Evolutionary conservation across 2,329 filamentous ascomycete species (phyloP).

Genomic region (Xylaria sp.): DNA sequence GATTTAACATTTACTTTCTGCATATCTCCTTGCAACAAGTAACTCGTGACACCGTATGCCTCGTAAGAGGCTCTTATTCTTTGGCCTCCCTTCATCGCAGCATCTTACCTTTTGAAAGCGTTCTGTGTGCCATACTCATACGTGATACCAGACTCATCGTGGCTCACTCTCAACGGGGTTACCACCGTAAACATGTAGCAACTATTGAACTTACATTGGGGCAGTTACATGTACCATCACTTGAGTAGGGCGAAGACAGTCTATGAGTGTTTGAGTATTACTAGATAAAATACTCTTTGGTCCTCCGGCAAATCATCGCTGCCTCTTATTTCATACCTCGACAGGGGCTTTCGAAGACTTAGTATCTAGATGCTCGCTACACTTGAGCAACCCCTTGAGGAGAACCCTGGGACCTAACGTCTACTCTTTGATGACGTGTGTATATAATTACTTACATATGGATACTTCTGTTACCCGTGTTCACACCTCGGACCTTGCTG

Average conservation of each 20-base stretch:
- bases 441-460: neutral
- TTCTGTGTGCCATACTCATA: neutral
- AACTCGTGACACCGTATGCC: neutral
- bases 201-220: neutral
- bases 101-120: neutral
- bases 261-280: neutral
- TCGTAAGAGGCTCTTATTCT: neutral
- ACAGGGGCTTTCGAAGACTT: neutral
- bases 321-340: neutral
- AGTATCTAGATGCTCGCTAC: neutral
- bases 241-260: neutral
- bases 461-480: neutral
- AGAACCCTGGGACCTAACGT: neutral
- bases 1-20: neutral
- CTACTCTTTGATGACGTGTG: neutral
- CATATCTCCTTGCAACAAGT: neutral
- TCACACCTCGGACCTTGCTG: neutral
- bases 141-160: neutral
- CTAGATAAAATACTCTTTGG: neutral
- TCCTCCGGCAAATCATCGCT: neutral
- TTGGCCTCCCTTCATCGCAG: neutral
- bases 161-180: neutral
- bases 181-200: neutral
- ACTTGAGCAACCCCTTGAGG: neutral
- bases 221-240: neutral